Evolutionary conservation across 2,329 filamentous ascomycete genomes (phyloP), one percentile per base, ranked within the genome.

Genomic region (Diaporthe batatas): DNA sequence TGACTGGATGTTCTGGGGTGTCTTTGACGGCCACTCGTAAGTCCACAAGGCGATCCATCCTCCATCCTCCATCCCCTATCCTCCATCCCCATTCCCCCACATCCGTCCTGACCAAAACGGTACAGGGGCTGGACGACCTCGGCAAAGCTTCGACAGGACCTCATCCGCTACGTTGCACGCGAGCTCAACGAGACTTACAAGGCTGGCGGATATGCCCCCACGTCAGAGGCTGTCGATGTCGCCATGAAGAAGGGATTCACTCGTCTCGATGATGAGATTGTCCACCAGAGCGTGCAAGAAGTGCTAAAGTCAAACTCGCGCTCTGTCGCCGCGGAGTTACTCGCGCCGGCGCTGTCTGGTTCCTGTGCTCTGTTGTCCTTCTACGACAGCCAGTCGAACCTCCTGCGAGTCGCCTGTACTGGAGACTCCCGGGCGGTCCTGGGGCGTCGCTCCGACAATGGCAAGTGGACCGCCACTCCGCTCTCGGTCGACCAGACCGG

Each of bases 1-100:
- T 75, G 97, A 99, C 83, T 99, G 96, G 96, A 98, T 98, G 95
- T 99, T 99, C 82, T 99, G 97, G 96, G 96, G 95, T 72, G 95
- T 99, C 23, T 99, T 98, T 82, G 96, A 99, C 80, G 96, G 96
- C 0, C 96, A 99, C 83, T 94, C 94, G 94, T 96, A 85, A 83
- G 89, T 88, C 74, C 68, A n/a, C 11, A 34, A 25, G 7, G 55
- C 39, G 29, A 23, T 2, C 32, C 4, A 7, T 21, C 29, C 21
- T 36, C 36, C 12, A 11, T 29, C 29, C 29, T 29, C 29, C 29
- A 29, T 29, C 29, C 29, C 29, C n/a, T n/a, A 7, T 21, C 29
- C 21, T 36, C 36, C 12, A 11, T 29, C 29, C 29, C 29, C 29
- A 29, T 29, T 5, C 29, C 29, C 29, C 42, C 16, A 36, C 18